Base-by-base conservation (phyloP, 2,329 filamentous ascomycete genomes). In the Helotiales sp. region DNA sequence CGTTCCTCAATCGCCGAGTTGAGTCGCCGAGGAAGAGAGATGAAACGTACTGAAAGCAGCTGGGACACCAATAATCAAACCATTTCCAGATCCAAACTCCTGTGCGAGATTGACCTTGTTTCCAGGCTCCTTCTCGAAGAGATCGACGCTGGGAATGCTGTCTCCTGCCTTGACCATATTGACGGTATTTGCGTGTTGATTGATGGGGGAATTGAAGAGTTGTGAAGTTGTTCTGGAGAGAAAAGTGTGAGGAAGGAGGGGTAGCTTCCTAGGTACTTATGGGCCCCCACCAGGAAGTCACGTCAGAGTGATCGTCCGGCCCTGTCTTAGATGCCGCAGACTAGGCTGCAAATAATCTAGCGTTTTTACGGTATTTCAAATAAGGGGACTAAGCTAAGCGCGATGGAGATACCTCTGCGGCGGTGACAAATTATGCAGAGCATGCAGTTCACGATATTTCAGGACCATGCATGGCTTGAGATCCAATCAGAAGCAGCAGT, bases 101-200 rank as follows among this genome's bases (percentile, higher is more conserved):
- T 89, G 85, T 30, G 61, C 58, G 59, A 98, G 82, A 76, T 91
- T 93, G 75, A 98, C 85, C 76, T 93, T 95, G 81, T 91, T 95
- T 59, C 90, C 91, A 1, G 93, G 93, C 30, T 88, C 91, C 75
- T 83, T 82, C 78, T 98, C 90, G 63, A 86, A 86, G 67, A 96
- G 82, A 19, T 91, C 85, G 57, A 95, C 76, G 74, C 85, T 78
- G 12, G 93, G 93, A 58, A 98, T 80, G 64, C 81, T 76, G 73
- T 97, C 92, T 71, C 93, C 93, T 60, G 86, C 86, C 67, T 89
- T 82, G 71, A 97, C 65, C 64, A 66, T 66, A 17, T 55, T 65
- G 57, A 55, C 55, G 56, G 53, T n/a, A 54, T 60, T 53, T 88
- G 63, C 19, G 25, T 27, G 9, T 47, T 27, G 2, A 19, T 47